Base-by-base conservation (phyloP, 805 yeast species). In the Candida multigemmis region DNA sequence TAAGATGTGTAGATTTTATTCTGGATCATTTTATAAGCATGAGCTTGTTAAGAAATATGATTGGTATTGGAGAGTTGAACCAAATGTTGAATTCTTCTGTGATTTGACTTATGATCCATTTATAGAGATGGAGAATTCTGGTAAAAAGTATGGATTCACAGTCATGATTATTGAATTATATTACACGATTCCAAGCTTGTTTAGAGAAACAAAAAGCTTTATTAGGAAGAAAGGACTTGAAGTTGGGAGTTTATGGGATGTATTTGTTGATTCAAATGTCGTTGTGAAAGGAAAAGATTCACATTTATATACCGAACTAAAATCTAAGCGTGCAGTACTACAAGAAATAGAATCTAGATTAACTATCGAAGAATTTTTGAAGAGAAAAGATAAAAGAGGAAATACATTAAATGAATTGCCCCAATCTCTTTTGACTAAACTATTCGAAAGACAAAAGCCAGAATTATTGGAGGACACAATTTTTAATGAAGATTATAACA, bases 21-120 rank as follows among this genome's bases (percentile, higher is more conserved):
- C 93, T 0, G 94, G 95, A 1, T 63, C 65, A 31, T 89, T 89
- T 46, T 84, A 72, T 56, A 71, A 77, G 33, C 96, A 89, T 50
- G 81, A 80, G 5, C 46, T 83, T 35, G 77, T 89, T 22, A 53
- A 53, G 26, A 67, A 74, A 33, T 66, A 74, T 30, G 85, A 86
- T 35, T 89, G 95, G 93, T 89, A 86, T 55, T 87, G 96, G 96
- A 67, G 97, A 30, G 85, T 91, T 8, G 98, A 91, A 51, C 97
- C 97, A 3, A 80, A 80, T 37, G 91, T 89, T 21, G 77, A 82
- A 38, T 85, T 84, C 46, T 85, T 67, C 48, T 89, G 98, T 54
- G 96, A 89, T 50, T 53, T 86, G 29, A 79, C 94, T 0, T 85
- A 87, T 53, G 97, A 89, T 53, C 94, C 96, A 9, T 91, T 89